Evolutionary conservation across 352 stramenopile species (phyloP).

Genomic region (Phytophthora pinifolia): DNA sequence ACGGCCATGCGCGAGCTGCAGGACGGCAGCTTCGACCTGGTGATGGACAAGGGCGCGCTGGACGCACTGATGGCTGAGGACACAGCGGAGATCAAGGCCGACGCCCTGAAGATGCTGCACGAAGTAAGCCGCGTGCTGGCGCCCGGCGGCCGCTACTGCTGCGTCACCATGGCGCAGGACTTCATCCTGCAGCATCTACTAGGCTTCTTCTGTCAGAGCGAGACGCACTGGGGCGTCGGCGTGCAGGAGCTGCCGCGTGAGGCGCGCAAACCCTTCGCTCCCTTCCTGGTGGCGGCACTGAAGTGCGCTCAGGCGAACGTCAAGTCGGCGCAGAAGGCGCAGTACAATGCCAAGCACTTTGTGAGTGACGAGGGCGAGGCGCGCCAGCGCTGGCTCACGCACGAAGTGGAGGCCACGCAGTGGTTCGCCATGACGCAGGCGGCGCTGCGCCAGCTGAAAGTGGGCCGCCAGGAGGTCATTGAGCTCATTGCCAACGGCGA

Average conservation of each 20-base stretch:
- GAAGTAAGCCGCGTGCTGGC: constrained; percentile 65
- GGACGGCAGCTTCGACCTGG: constrained; percentile 60
- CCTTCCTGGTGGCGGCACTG: constrained; percentile 48
- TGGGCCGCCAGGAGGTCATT: constrained; percentile 54
- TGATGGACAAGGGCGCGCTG: constrained; percentile 83
- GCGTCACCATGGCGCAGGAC: constrained; percentile 81
- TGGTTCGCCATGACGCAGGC: constrained; percentile 62
- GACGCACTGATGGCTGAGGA: constrained; percentile 70
- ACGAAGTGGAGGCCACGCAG: constrained; percentile 60
- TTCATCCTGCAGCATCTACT: constrained; percentile 72
- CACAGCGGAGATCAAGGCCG: constrained; percentile 34
- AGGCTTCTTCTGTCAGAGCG: constrained; percentile 37
- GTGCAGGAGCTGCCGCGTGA: constrained; percentile 48
- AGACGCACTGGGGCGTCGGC: constrained; percentile 29
- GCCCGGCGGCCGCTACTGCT: constrained; percentile 62
- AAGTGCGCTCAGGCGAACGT: constrained; percentile 31
- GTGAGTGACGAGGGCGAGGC: constrained; percentile 23
- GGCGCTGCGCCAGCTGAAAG: constrained; percentile 46
- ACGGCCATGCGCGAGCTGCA: constrained; percentile 50
- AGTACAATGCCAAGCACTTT: constrained; percentile 52
- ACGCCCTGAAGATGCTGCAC: constrained; percentile 67
- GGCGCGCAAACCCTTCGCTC: constrained; percentile 47
- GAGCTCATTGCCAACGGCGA: constrained; percentile 56
- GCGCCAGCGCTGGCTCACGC: constrained; percentile 49
- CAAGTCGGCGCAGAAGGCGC: constrained; percentile 28